phyloP scores from a whole-genome alignment of 805 yeast species.

The Diddensiella santjacobensis region DNA sequence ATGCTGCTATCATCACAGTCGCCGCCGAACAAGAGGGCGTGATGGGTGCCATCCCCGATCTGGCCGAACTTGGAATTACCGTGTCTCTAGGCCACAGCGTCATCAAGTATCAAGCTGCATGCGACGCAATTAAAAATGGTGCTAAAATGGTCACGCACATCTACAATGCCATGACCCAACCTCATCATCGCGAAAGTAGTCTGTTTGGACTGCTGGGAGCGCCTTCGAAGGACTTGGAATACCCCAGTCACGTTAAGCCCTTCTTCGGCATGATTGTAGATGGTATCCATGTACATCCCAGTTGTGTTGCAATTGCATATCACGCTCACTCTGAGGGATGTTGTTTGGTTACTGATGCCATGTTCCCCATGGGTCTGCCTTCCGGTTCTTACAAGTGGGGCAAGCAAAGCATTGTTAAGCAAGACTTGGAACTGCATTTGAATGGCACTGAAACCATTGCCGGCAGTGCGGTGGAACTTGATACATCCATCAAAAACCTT shows the following conservation, averaged over 20 bases:
- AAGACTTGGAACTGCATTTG: slow-evolving; percentile 44
- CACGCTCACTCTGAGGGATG: slow-evolving; percentile 50
- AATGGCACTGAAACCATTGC: slow-evolving; percentile 57
- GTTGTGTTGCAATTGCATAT: slow-evolving; percentile 49
- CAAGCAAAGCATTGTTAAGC: slow-evolving; percentile 45
- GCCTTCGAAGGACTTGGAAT: slow-evolving; percentile 25
- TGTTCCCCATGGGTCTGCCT: slow-evolving; percentile 52
- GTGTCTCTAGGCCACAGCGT: slow-evolving; percentile 48
- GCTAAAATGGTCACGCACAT: slow-evolving; percentile 60
- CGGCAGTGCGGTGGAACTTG: slow-evolving; percentile 56
- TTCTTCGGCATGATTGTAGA: slow-evolving; percentile 54
- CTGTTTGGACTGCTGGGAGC: slow-evolving; percentile 47
- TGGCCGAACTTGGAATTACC: slow-evolving; percentile 35
- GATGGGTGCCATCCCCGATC: slow-evolving; percentile 40
- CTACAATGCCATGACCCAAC: slow-evolving; percentile 59
- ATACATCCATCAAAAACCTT: slow-evolving; percentile 48
- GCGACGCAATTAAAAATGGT: slow-evolving; percentile 47
- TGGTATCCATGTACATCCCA: slow-evolving; percentile 57
- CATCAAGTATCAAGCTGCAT: slow-evolving; percentile 34
- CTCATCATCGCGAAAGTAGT: slow-evolving; percentile 57
- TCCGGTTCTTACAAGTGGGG: slow-evolving; percentile 56
- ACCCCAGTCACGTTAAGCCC: slow-evolving; percentile 32
- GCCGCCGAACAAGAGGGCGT: slow-evolving; percentile 52
- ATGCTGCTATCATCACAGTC: slow-evolving; percentile 43
- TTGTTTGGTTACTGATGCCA: slow-evolving; percentile 56